Base-by-base conservation (phyloP, 768 basidiomycete species). In the Leucocoprinus leucothites region DNA sequence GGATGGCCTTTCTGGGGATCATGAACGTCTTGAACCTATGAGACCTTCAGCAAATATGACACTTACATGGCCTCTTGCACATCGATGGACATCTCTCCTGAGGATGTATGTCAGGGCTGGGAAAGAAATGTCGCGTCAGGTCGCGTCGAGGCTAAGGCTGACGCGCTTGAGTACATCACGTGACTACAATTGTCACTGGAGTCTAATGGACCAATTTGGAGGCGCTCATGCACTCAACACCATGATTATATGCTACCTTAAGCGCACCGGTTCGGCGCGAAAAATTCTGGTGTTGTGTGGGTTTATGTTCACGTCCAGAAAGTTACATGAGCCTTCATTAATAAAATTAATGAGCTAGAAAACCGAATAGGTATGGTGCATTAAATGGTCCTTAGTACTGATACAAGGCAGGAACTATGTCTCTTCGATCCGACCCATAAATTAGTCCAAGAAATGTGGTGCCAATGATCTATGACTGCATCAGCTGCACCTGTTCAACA, bases 1-100 rank as follows among this genome's bases (percentile, higher is more conserved):
- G 78, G 44, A 90, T 82, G 16, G 85, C 80, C 60, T 85, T 84
- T 47, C 88, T 90, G 16, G 14, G 57, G 9, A 45, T 26, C 52
- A 16, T 22, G 50, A 53, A 40, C 9, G 21, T 28, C 35, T 42
- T 44, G 46, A 31, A 11, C 38, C 7, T 36, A 21, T 21, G n/a
- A 9, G 11, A 40, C n/a, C 19, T 28, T 24, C n/a, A 18, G 7
- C 34, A 19, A 43, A 13, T 28, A 44, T 26, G 8, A 31, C 3
- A 63, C 69, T 60, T 57, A 74, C 80, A 78, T 74, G 46, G 80
- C 77, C 62, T 81, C 79, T 53, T 75, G 69, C 9, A 77, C 65
- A 48, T 77, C 73, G 45, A 78, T 79, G 2, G 73, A 69, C 71
- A 69, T 70, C 24, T 38, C 28, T 38, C 38, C 6, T 38, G 38